phyloP scores from a whole-genome alignment of 306 rosid genomes.

The Dalbergia oliveri region DNA sequence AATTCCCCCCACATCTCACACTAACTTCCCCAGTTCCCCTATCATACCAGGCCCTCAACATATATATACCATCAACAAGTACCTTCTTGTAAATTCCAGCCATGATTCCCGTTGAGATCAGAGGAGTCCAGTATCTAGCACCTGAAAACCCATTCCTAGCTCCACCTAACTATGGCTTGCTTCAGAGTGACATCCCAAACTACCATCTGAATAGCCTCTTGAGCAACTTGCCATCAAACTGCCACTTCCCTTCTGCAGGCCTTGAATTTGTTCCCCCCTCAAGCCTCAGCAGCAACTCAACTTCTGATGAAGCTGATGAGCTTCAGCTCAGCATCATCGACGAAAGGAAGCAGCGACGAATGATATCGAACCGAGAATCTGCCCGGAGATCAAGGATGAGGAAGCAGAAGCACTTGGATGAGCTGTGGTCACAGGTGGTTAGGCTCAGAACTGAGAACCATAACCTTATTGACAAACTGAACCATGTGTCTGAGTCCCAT shows the following conservation, averaged over 20 bases:
- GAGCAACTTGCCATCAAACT: conserved; percentile 47
- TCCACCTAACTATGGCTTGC: conserved; percentile 46
- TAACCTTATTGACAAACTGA: conserved; percentile 63
- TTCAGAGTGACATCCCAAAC: conserved; percentile 54
- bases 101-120: conserved; percentile 71
- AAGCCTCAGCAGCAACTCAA: conserved; percentile 73
- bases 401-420: conserved; percentile 85
- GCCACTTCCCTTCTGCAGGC: conserved; percentile 46
- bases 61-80: background rate
- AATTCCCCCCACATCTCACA: conserved; percentile 55
- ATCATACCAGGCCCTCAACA: conserved; percentile 33
- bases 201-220: conserved; percentile 47
- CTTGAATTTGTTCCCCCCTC: conserved; percentile 57
- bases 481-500: conserved; percentile 63
- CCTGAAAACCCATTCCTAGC: conserved; percentile 57
- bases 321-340: conserved; percentile 65
- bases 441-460: conserved; percentile 76
- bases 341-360: conserved; percentile 77
- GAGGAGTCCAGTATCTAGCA: conserved; percentile 58
- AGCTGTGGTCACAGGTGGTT: conserved; percentile 81
- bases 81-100: conserved; percentile 36
- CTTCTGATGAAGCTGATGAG: conserved; percentile 85
- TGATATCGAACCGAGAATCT: conserved; percentile 90
- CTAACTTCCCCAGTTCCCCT: conserved; percentile 46
- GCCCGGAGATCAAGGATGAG: conserved; percentile 90